Evolutionary conservation across 192 early-diverging fungal species (phyloP).

Genomic region (Podila epigama): DNA sequence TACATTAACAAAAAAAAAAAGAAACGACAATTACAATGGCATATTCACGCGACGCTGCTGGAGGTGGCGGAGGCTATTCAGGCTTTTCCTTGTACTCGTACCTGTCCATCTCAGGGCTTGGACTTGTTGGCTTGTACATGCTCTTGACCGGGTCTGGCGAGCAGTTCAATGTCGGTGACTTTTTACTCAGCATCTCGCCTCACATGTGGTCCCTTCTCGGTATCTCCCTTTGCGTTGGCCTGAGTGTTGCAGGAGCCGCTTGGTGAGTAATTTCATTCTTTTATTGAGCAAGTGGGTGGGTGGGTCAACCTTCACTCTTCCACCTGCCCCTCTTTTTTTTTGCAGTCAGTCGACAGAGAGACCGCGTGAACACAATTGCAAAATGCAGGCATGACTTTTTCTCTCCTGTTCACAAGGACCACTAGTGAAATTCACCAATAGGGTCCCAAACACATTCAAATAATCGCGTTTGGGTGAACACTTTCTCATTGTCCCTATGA

Average conservation of each 20-base stretch:
- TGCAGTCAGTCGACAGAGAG: no score
- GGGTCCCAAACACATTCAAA: no score
- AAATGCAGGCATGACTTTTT: no score
- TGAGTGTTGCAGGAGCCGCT: constrained; percentile 92
- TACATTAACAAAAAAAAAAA: neutral
- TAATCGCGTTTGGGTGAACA: no score
- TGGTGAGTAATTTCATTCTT: constrained; percentile 63
- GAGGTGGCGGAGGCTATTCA: constrained; percentile 10
- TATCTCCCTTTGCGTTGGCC: constrained; percentile 82
- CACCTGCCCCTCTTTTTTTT: constrained; percentile 1
- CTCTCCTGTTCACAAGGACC: no score
- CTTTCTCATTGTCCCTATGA: no score
- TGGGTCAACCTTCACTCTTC: no score
- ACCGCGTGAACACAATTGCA: no score
- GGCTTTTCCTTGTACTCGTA: constrained; percentile 14
- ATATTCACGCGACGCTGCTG: constrained; percentile 24
- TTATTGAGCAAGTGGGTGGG: neutral
- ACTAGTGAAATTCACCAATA: no score
- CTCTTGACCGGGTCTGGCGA: constrained; percentile 89
- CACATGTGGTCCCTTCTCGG: constrained; percentile 92
- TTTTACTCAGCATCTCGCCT: constrained; percentile 78
- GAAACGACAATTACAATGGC: constrained; percentile 11
- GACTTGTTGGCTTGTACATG: constrained; percentile 80
- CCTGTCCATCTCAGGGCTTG: constrained; percentile 37
- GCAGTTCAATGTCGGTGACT: constrained; percentile 86